Evolutionary conservation across 139 green algal species (phyloP).

Genomic region (Picochlorum costavermella): DNA sequence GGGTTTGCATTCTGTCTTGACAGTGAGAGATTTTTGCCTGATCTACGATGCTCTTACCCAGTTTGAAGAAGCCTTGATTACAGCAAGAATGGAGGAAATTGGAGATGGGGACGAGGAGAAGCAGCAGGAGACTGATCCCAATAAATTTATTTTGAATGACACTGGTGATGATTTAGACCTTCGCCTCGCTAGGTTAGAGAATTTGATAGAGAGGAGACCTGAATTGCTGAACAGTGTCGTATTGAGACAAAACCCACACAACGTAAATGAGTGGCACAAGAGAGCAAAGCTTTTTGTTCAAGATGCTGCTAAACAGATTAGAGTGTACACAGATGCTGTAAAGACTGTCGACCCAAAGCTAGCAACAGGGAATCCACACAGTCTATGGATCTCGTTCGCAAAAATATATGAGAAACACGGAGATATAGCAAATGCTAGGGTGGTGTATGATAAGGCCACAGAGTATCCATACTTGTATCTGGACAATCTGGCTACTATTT

Average conservation of each 20-base stretch:
- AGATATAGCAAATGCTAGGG: slow-evolving; percentile 79
- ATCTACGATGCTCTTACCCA: slow-evolving; percentile 94
- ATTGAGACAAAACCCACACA: slow-evolving; percentile 97
- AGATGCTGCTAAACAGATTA: slow-evolving; percentile 78
- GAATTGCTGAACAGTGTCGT: slow-evolving; percentile 84
- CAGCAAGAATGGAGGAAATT: slow-evolving; percentile 66
- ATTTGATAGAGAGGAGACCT: slow-evolving; percentile 75
- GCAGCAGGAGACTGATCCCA: slow-evolving; percentile 10
- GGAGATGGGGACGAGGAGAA: slow-evolving; percentile 28
- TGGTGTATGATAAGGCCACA: slow-evolving; percentile 88
- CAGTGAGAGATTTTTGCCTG: slow-evolving; percentile 85
- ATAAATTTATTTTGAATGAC: slow-evolving; percentile 75
- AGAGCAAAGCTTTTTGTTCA: slow-evolving; percentile 86
- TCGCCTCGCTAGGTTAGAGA: slow-evolving; percentile 83
- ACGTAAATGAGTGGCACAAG: slow-evolving; percentile 93
- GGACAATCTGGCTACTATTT: slow-evolving; percentile 92
- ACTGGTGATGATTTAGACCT: slow-evolving; percentile 84
- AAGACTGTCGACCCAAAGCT: slow-evolving; percentile 79
- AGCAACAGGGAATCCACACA: slow-evolving; percentile 72
- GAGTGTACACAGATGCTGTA: slow-evolving; percentile 90
- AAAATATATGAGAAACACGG: slow-evolving; percentile 94
- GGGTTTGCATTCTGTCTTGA: slow-evolving; percentile 54
- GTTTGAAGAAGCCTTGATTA: slow-evolving; percentile 84
- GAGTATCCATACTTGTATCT: slow-evolving; percentile 73
- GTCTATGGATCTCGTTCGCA: slow-evolving; percentile 87